Percentiles rank a stretch among this genome's conserved stretches.
These are phyloP conservation scores for Dictyostelium intermedium DNA, from an alignment of 78 protist genomes.

Conservation along the genomic window DNA sequence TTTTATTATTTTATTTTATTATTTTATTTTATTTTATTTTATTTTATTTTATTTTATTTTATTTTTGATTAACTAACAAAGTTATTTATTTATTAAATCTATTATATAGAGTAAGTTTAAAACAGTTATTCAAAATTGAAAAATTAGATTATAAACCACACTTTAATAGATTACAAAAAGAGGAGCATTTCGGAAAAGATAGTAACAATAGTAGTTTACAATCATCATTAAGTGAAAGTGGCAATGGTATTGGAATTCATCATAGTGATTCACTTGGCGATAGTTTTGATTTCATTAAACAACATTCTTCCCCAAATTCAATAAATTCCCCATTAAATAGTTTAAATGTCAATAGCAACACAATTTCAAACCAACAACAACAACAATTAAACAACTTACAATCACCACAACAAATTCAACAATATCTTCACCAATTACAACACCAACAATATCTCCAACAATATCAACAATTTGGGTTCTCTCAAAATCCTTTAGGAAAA, in stretches of 20 bases:
- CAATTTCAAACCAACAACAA: neutral
- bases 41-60: no score
- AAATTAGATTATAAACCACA: slow-evolving; percentile 78
- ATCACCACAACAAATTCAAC: slow-evolving; percentile 15
- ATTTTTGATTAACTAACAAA: neutral
- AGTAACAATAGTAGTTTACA: neutral
- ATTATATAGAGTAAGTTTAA: slow-evolving; percentile 33
- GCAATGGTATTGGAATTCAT: slow-evolving; percentile 1
- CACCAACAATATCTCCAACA: slow-evolving; percentile 10
- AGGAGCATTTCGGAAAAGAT: neutral
- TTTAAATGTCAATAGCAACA: neutral
- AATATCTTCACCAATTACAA: slow-evolving; percentile 4
- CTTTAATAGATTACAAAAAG: slow-evolving; percentile 36
- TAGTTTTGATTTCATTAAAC: slow-evolving; percentile 12
- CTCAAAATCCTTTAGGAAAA: slow-evolving; percentile 1
- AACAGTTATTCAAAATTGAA: slow-evolving; percentile 56
- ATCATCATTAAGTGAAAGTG: neutral
- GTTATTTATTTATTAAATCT: neutral
- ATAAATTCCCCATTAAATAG: neutral
- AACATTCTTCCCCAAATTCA: neutral
- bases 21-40: no score
- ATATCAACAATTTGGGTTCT: neutral
- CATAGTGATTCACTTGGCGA: neutral
- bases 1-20: no score
- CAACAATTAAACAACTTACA: neutral